Percentiles rank a stretch among this genome's conserved stretches.
phyloP scores from a whole-genome alignment of 139 green algal species.

The Volvox reticuliferus region DNA sequence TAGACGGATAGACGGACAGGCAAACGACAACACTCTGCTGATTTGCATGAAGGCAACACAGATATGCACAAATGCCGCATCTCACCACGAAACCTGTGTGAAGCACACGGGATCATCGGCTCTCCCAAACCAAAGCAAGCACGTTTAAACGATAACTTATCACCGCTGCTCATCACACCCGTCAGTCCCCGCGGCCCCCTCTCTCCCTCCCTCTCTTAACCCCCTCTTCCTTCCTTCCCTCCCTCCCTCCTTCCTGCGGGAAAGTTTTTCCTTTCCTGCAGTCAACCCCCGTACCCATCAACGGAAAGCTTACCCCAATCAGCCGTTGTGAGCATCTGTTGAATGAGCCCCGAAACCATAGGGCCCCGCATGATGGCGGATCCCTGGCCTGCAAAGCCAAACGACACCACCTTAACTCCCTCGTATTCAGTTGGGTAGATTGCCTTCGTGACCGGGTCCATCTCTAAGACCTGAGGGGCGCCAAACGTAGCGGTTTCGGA shows the following conservation, averaged over 20 bases:
- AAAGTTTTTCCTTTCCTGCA: too few species aligned
- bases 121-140: too few species aligned
- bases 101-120: too few species aligned
- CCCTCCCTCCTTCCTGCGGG: not conserved
- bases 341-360: slow-evolving; percentile 97
- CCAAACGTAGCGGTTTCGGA: not conserved
- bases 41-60: too few species aligned
- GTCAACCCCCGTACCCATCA: too few species aligned
- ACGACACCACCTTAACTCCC: slow-evolving; percentile 97
- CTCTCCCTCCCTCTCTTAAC: not conserved
- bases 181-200: too few species aligned
- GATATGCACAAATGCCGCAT: too few species aligned
- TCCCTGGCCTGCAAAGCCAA: slow-evolving; percentile 97
- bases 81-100: too few species aligned
- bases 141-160: too few species aligned
- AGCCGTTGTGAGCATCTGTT: slow-evolving; percentile 94
- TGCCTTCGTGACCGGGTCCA: slow-evolving; percentile 81
- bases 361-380: slow-evolving; percentile 98
- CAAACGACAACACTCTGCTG: too few species aligned
- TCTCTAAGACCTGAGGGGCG: slow-evolving; percentile 68
- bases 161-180: too few species aligned
- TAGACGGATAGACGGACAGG: too few species aligned
- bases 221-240: not conserved
- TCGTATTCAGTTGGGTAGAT: slow-evolving; percentile 91
- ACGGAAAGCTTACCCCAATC: slow-evolving; percentile 82